Base-by-base conservation (phyloP, 140 eudicot species). In the Cichorium intybus region DNA sequence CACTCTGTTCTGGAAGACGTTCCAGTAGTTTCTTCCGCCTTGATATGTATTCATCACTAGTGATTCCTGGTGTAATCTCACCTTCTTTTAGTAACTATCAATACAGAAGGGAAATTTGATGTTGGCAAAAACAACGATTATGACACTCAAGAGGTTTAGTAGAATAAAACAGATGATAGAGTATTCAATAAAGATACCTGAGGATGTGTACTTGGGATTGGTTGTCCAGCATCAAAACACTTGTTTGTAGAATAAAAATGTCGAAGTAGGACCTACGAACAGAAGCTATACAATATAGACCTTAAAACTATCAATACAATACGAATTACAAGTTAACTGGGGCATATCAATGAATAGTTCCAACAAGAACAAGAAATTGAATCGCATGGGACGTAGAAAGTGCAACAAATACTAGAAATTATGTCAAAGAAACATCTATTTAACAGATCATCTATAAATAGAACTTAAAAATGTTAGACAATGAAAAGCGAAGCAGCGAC, bases 41-140 rank as follows among this genome's bases (percentile, higher is more conserved):
- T 16, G 85, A 81, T 23, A 75, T 27, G 64, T 85, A 88, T 49
- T 88, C 96, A 59, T 88, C 89, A 66, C 80, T 51, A 14, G 80
- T 76, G 74, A 92, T 83, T 9, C 95, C 93, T 31, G 96, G 96
- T 26, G 96, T 88, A 24, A 92, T 85, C 78, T 92, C 95, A 23
- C 95, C 99, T 77, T 92, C 83, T 72, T 85, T 85, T 63, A 88
- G 69, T 72, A 88, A 55, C 96, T 92, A 74, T 60, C 73, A 64
- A 68, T 84, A 71, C 26, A 56, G 23, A 68, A 62, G 9, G 2
- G 14, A 23, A 49, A 12, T 20, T 23, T 23, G 56, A 24, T 43
- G 23, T 3, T 2, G 15, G 56, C 16, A 21, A 33, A 46, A 54
- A 52, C 24, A 8, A 22, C n/a, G n/a, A n/a, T n/a, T n/a, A n/a